Evolutionary conservation across 257 asterid genomes (phyloP), one percentile per base, ranked within the genome.

Genomic region (Primulina tabacum): DNA sequence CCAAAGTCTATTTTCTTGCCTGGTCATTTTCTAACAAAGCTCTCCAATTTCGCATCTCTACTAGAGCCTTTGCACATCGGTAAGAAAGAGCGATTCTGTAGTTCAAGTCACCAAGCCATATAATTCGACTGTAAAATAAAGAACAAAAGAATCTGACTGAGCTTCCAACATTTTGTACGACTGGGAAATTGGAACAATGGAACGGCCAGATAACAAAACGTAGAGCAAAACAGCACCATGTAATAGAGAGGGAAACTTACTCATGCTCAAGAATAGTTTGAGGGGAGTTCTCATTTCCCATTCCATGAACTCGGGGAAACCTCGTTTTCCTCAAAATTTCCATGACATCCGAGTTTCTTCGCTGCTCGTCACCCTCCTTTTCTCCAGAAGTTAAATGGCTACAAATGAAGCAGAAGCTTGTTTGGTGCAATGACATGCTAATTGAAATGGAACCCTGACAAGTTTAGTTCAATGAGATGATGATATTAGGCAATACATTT

Each of bases 61-160:
- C 96, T 2, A 94, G 89, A 56, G 99, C 97, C 79, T 94, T 94
- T 59, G 99, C 95, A 67, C 81, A 86, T 69, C 95, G 86, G 81
- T 91, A 94, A 50, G 99, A 89, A 53, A 94, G 84, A 26, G 99
- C 82, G 8, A 94, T 94, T 67, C 99, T 71, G 80, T 94, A 94
- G 68, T 94, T 94, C 79, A 94, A 84, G 79, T 94, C 99, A 7
- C 99, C 99, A 1, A 94, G 95, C 99, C 99, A 94, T 77, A 94
- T 87, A 76, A 94, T 75, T 72, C 93, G 97, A 82, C 99, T 94
- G 80, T n/a, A 83, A 34, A 52, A 77, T 18, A 82, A 59, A 38
- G 64, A 55, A 63, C 65, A 24, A 34, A 69, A n/a, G 24, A 62
- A 28, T 73, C 52, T 77, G 8, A 67, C 20, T 16, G 57, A 50